Evolutionary conservation across 768 basidiomycete genomes (phyloP), one percentile per base, ranked within the genome.

Genomic region (Auricularia sp.): DNA sequence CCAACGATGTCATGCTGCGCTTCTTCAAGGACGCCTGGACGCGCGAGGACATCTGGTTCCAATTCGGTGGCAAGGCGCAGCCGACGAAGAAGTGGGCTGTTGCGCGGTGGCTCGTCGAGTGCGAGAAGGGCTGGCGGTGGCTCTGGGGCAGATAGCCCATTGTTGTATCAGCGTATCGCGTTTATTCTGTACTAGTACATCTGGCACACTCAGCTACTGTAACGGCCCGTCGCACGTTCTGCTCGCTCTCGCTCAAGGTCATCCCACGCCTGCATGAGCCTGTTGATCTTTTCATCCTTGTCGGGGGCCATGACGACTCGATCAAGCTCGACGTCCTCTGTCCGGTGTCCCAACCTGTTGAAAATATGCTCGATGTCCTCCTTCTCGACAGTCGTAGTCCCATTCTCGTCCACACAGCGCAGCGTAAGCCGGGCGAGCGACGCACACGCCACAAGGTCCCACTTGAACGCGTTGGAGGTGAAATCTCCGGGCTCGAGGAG

Each of bases 71-170:
- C 56, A 29, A 35, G 12, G 56, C 8, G 29, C 56, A 59, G 33
- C 56, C 56, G 4, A 7, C 34, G 8, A 59, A 59, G 33, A 59
- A 59, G 56, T 59, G 21, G 23, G 16, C 23, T 14, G 11, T 33
- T 23, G 14, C 23, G 5, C 56, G 23, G 34, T 59, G 56, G 56
- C 10, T 33, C 10, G 34, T 59, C 21, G 29, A 12, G 7, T 59
- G 56, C 7, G 56, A 59, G 56, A 29, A 59, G 56, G 56, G 56
- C 56, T 59, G 56, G 56, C 23, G 56, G 12, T 59, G 56, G 56
- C 34, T 59, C 14, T 59, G 56, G 56, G 56, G 56, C 29, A 59
- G 56, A 35, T 59, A 59, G 56, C 16, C 7, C 12, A 42, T 7
- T 7, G 12, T 14, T 42, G 8, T 42, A 14, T 8, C 7, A 42